phyloP scores from a whole-genome alignment of 129 eudicot genomes.

The Ambrosia trifida region DNA sequence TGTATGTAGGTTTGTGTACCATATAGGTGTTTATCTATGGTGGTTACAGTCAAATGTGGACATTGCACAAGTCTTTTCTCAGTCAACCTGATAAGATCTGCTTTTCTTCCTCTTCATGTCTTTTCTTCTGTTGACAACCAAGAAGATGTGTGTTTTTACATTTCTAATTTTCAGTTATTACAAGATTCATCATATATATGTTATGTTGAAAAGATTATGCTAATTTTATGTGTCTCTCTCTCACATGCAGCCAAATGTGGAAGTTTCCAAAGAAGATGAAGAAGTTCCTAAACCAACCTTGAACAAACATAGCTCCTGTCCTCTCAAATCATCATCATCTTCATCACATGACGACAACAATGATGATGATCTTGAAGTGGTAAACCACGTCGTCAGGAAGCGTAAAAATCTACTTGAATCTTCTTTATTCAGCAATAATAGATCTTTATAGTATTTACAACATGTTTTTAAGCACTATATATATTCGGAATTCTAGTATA shows the following conservation, averaged over 20 bases:
- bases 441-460: neutral
- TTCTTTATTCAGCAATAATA: neutral
- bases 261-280: slow-evolving; percentile 37
- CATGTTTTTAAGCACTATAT: no score
- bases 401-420: slow-evolving; percentile 37
- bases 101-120: slow-evolving; percentile 61
- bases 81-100: slow-evolving; percentile 68
- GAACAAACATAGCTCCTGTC: slow-evolving; percentile 41
- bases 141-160: neutral
- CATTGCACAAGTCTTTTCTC: slow-evolving; percentile 80
- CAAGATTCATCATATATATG: neutral
- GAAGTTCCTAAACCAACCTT: slow-evolving; percentile 34
- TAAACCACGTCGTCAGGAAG: slow-evolving; percentile 54
- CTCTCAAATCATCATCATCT: slow-evolving; percentile 33
- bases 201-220: neutral
- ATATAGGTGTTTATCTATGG: slow-evolving; percentile 64
- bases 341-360: slow-evolving; percentile 17
- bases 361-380: slow-evolving; percentile 35
- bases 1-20: slow-evolving; percentile 76
- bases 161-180: neutral
- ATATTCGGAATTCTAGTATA: no score
- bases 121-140: slow-evolving; percentile 57
- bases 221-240: slow-evolving; percentile 1
- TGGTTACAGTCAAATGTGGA: slow-evolving; percentile 81
- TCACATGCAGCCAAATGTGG: slow-evolving; percentile 39